phyloP scores from a whole-genome alignment of 192 early-diverging fungal species.

The Geosiphon pyriformis region DNA sequence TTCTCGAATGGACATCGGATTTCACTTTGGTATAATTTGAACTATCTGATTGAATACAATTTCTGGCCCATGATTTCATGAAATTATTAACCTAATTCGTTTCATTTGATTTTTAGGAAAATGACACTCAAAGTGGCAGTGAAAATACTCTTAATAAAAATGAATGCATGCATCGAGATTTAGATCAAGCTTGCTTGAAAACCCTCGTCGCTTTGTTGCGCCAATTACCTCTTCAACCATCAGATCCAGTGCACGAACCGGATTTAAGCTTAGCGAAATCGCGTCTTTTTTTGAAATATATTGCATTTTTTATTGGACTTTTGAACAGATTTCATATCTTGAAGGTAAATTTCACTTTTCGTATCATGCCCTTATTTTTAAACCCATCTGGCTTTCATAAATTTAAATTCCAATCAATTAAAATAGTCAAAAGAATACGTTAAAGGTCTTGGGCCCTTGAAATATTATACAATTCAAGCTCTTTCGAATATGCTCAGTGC shows the following conservation, averaged over 20 bases:
- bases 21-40: slow-evolving; percentile 52
- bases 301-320: slow-evolving; percentile 71
- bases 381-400: no score
- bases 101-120: slow-evolving; percentile 15
- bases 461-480: slow-evolving; percentile 79
- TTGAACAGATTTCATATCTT: slow-evolving; percentile 58
- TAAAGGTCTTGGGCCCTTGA: slow-evolving; percentile 62
- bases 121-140: slow-evolving; percentile 29
- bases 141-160: slow-evolving; percentile 39
- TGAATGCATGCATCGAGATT: slow-evolving; percentile 63
- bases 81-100: neutral
- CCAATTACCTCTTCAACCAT: slow-evolving; percentile 66
- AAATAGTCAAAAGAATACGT: slow-evolving; percentile 49
- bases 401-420: no score
- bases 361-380: neutral
- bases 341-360: slow-evolving; percentile 36
- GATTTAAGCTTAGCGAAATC: slow-evolving; percentile 56
- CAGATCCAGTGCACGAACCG: slow-evolving; percentile 48
- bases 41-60: slow-evolving; percentile 32
- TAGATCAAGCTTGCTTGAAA: slow-evolving; percentile 77
- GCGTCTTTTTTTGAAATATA: slow-evolving; percentile 64
- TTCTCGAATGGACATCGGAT: slow-evolving; percentile 74
- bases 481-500: slow-evolving; percentile 85
- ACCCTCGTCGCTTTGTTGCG: slow-evolving; percentile 65
- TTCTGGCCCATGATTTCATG: no score